Base-by-base conservation (phyloP, 805 yeast species). In the Zygoascus flipseniorum region DNA sequence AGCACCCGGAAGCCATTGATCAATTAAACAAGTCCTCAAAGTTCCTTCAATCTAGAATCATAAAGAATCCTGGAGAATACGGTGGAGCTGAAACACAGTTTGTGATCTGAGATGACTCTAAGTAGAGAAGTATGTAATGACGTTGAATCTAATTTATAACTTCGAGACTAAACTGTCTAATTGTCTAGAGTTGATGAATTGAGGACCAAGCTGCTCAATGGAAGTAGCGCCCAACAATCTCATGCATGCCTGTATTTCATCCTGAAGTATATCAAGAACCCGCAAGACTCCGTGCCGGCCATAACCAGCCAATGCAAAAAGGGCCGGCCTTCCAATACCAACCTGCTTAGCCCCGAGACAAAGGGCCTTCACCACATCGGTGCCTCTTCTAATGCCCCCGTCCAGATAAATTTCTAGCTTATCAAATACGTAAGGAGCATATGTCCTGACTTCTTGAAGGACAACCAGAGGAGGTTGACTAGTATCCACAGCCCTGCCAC, bases 401-500 rank as follows among this genome's bases (percentile, higher is more conserved):
- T 83, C 88, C 28, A 83, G 61, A 59, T 72, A 82, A 5, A 83
- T 71, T 54, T 81, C 83, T 45, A 81, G 69, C 51, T 76, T 75
- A 18, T 72, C 70, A 44, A 63, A 62, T 9, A 66, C 60, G 35
- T 74, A 69, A 31, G 80, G 68, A 2, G 73, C 69, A 42, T 62
- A 52, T 26, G 52, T 54, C 13, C 69, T 74, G 26, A 81, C 72
- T 55, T 82, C 84, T 4, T 76, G 78, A 50, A 85, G 71, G 5
- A 82, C 77, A 62, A 83, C 83, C 28, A 85, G 70, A 1, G 86
- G 79, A 0, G 89, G 79, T 58, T 75, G 73, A 0, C 83, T 74
- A 45, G 74, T 79, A 58, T 85, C 89, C 52, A 85, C 68, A 57
- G 83, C 86, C 52, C 89, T 71, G 10, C 89, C 90, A 19, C 89